These are phyloP conservation scores for Gryganskiella cystojenkinii DNA, from an alignment of 192 early-diverging fungal species.

Conservation along the genomic window DNA sequence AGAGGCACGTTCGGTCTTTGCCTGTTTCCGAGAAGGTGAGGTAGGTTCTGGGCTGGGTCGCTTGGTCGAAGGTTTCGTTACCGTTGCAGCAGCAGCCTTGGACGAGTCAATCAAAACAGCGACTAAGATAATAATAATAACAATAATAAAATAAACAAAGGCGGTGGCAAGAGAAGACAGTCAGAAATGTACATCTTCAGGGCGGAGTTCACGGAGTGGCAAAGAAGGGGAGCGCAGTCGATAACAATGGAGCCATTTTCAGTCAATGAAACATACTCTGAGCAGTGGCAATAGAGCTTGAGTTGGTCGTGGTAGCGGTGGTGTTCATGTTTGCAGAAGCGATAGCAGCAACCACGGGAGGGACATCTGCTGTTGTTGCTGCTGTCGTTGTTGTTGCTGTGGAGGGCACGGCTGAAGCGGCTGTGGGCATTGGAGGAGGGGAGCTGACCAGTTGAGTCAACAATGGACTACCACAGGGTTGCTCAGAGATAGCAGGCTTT, in stretches of 20 bases:
- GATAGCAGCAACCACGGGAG: background rate
- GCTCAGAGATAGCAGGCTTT: background rate
- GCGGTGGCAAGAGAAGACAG: background rate
- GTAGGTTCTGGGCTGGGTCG: slow-evolving; percentile 43
- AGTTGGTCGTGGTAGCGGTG: background rate
- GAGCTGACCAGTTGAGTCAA: no score
- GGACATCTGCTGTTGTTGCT: background rate
- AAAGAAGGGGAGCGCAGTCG: background rate
- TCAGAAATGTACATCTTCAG: background rate
- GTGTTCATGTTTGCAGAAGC: background rate
- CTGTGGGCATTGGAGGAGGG: background rate
- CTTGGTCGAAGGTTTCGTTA: slow-evolving; percentile 8
- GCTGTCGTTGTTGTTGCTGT: slow-evolving; percentile 4
- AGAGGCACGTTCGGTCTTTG: slow-evolving; percentile 13
- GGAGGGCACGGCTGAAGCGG: background rate
- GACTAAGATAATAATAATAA: background rate
- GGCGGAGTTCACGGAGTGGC: background rate
- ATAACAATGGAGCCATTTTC: no score
- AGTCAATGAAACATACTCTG: slow-evolving; percentile 12
- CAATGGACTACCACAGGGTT: no score
- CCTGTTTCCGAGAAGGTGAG: slow-evolving; percentile 19
- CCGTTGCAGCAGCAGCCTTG: slow-evolving; percentile 13
- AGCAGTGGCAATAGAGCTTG: slow-evolving; percentile 1
- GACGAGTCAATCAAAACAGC: slow-evolving; percentile 26
- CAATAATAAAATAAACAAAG: no score